Percentiles rank a stretch among this genome's conserved stretches.
phyloP scores from a whole-genome alignment of 2,329 filamentous ascomycete species.

The Colletotrichum limetticola region DNA sequence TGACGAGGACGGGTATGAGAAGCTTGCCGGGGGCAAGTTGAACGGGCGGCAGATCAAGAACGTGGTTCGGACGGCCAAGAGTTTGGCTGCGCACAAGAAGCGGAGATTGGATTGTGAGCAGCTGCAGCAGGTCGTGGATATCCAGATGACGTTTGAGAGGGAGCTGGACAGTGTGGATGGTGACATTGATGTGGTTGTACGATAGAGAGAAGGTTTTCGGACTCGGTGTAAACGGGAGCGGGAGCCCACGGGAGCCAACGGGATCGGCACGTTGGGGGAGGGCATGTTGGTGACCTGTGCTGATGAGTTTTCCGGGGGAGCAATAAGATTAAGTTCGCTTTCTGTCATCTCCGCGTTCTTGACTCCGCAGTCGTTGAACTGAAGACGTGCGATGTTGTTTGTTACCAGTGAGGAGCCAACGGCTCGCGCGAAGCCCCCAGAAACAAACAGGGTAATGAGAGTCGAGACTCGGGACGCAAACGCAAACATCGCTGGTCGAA shows the following conservation, averaged over 20 bases:
- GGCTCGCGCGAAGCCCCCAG: too few species aligned
- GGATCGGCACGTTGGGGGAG: not conserved
- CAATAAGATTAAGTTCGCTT: too few species aligned
- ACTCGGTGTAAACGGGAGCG: not conserved
- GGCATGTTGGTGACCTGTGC: not conserved
- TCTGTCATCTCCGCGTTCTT: too few species aligned
- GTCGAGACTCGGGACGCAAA: too few species aligned
- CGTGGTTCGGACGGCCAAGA: conserved; percentile 83
- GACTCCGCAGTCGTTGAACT: too few species aligned
- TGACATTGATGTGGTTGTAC: conserved; percentile 12
- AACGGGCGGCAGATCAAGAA: conserved; percentile 85
- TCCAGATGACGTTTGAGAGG: conserved; percentile 83
- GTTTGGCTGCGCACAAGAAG: conserved; percentile 78
- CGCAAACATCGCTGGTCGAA: too few species aligned
- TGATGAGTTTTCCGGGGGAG: too few species aligned
- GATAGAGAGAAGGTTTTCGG: not conserved
- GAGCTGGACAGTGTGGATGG: conserved; percentile 62
- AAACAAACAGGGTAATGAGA: too few species aligned
- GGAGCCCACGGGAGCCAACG: too few species aligned
- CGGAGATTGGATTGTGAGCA: conserved; percentile 60
- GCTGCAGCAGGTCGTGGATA: conserved; percentile 82
- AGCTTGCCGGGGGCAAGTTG: conserved; percentile 73
- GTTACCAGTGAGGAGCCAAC: too few species aligned
- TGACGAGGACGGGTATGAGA: conserved; percentile 64
- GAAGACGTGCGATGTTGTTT: too few species aligned